Conservation (phyloP, 2,329 filamentous ascomycete species). For the Epicoccum nigrum region DNA sequence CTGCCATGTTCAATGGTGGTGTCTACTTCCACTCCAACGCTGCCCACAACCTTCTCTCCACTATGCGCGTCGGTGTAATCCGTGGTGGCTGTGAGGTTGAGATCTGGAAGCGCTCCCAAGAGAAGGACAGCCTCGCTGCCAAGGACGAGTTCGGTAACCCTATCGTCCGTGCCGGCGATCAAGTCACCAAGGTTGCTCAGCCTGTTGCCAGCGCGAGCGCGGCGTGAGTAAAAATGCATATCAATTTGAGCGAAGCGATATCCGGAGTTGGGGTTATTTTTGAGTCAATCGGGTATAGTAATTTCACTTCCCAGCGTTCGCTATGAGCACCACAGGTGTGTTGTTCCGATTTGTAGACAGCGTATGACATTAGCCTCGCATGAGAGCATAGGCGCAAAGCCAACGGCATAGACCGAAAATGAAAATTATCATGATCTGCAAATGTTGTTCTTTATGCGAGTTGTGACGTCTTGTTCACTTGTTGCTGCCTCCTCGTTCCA, state of each 20-base stretch:
- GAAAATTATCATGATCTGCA: constrained; percentile 20
- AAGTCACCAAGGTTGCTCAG: constrained; percentile 82
- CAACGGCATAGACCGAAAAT: constrained; percentile 28
- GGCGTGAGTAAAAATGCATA: constrained; percentile 57
- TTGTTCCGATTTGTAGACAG: constrained; percentile 37
- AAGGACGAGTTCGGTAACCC: constrained; percentile 82
- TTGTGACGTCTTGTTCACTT: not conserved
- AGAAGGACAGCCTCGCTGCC: constrained; percentile 74
- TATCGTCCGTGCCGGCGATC: constrained; percentile 83
- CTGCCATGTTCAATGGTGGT: constrained; percentile 53
- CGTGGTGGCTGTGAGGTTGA: constrained; percentile 52
- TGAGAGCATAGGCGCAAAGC: constrained; percentile 25
- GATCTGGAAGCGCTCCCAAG: constrained; percentile 53
- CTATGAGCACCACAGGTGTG: constrained; percentile 27
- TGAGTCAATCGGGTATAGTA: constrained; percentile 29
- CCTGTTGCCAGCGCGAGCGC: constrained; percentile 84
- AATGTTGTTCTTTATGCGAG: not conserved
- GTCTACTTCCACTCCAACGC: constrained; percentile 52
- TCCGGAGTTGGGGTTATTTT: constrained; percentile 41
- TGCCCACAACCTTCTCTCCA: constrained; percentile 52
- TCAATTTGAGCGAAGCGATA: constrained; percentile 38
- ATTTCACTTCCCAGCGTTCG: constrained; percentile 39
- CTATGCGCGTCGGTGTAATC: constrained; percentile 52
- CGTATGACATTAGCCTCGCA: constrained; percentile 35
- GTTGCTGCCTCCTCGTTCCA: not conserved